Conservation (phyloP, 129 eudicot genomes). For the Silybum marianum region DNA sequence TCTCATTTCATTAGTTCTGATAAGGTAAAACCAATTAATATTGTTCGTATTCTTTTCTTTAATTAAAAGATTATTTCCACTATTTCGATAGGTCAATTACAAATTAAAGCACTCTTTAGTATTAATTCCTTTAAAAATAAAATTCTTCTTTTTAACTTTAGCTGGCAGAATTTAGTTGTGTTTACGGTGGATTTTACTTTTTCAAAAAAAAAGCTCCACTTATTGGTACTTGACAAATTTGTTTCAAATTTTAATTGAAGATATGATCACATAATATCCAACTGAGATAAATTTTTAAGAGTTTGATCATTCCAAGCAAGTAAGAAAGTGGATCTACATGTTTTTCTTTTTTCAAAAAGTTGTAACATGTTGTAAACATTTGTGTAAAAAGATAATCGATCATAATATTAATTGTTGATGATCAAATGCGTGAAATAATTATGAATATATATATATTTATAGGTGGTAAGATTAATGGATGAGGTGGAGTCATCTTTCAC, state of each 20-base stretch:
- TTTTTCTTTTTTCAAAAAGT: background rate
- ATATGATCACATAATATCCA: background rate
- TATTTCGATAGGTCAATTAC: background rate
- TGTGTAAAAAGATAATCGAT: background rate
- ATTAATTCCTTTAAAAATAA: background rate
- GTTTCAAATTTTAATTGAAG: background rate
- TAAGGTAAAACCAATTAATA: conserved; percentile 55
- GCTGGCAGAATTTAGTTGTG: background rate
- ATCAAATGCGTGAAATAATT: background rate
- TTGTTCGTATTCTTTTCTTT: background rate
- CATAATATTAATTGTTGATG: too few relatives aligned
- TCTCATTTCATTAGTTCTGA: conserved; percentile 88
- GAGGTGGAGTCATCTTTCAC: conserved; percentile 96
- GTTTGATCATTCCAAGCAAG: conserved; percentile 18
- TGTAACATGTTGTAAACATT: background rate
- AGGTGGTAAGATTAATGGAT: conserved; percentile 93
- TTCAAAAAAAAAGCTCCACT: background rate
- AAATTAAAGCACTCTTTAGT: background rate
- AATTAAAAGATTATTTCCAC: background rate
- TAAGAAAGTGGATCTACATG: conserved; percentile 22
- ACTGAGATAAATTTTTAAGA: background rate
- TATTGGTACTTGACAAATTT: background rate
- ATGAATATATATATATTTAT: background rate
- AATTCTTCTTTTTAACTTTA: background rate
- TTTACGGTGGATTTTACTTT: background rate